phyloP scores from a whole-genome alignment of 441 rosid genomes.

The Omphalea diandra region DNA sequence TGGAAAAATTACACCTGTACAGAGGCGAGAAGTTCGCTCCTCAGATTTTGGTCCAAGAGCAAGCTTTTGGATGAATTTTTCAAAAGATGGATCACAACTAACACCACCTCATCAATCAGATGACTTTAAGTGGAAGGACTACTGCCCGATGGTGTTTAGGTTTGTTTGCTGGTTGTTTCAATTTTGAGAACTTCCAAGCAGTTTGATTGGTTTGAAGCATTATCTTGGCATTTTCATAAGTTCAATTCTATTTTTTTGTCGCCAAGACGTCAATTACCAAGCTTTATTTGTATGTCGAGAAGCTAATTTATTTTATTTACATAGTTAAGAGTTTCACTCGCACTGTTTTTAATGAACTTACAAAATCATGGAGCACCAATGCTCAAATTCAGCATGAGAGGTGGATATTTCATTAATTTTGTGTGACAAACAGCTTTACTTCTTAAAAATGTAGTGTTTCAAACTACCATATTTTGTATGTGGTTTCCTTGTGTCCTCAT shows the following conservation, averaged over 20 bases:
- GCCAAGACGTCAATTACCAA: background rate
- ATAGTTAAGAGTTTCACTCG: background rate
- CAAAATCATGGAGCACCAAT: background rate
- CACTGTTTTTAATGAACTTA: background rate
- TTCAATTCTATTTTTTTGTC: background rate
- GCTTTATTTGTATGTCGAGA: slow-evolving; percentile 2
- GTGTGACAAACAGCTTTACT: background rate
- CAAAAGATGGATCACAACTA: slow-evolving; percentile 82
- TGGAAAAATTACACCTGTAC: slow-evolving; percentile 97
- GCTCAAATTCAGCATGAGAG: slow-evolving; percentile 4
- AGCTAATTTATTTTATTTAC: background rate
- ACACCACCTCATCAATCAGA: slow-evolving; percentile 95
- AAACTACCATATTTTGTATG: background rate
- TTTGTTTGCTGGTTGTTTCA: slow-evolving; percentile 29
- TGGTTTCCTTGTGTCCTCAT: background rate
- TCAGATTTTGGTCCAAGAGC: slow-evolving; percentile 92
- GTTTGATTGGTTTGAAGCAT: background rate
- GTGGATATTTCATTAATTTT: background rate
- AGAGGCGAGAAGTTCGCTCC: slow-evolving; percentile 80
- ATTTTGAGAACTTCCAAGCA: background rate
- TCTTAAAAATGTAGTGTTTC: background rate
- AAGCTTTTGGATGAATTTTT: slow-evolving; percentile 97
- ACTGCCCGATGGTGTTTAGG: slow-evolving; percentile 99
- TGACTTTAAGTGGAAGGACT: slow-evolving; percentile 97
- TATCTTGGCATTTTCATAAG: background rate